Evolutionary conservation across 2,329 filamentous ascomycete species (phyloP).

Genomic region (Pestalotiopsis sp.): DNA sequence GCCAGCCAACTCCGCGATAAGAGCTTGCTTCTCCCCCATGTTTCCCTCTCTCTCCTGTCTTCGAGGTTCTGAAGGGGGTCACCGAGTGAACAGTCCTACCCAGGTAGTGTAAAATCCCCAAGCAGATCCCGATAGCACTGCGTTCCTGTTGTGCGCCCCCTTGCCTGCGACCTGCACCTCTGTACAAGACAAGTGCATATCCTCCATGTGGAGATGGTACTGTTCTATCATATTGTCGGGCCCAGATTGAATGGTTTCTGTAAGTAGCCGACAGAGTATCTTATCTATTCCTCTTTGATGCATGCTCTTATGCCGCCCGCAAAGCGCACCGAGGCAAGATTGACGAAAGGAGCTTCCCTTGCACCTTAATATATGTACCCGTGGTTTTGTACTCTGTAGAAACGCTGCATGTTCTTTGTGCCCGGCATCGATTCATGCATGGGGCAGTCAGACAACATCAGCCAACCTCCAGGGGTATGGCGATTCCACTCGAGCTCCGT

Average conservation of each 20-base stretch:
- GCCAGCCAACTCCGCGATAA: background rate
- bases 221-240: background rate
- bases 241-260: background rate
- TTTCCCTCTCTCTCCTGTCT: background rate
- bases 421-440: background rate
- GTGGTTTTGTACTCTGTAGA: background rate
- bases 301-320: background rate
- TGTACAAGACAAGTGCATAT: background rate
- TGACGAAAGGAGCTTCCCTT: background rate
- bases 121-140: background rate
- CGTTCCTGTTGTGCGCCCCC: background rate
- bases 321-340: background rate
- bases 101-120: background rate
- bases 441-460: background rate
- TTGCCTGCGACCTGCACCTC: background rate
- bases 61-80: background rate
- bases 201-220: background rate
- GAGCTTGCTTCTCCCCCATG: background rate
- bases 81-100: background rate
- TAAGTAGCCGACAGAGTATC: background rate
- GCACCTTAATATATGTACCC: background rate
- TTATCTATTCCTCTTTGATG: background rate
- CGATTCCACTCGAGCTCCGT: no score
- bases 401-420: background rate
- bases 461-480: background rate